These are phyloP conservation scores for Brassica hybrid DNA, from an alignment of 441 rosid genomes.

Conservation along the genomic window DNA sequence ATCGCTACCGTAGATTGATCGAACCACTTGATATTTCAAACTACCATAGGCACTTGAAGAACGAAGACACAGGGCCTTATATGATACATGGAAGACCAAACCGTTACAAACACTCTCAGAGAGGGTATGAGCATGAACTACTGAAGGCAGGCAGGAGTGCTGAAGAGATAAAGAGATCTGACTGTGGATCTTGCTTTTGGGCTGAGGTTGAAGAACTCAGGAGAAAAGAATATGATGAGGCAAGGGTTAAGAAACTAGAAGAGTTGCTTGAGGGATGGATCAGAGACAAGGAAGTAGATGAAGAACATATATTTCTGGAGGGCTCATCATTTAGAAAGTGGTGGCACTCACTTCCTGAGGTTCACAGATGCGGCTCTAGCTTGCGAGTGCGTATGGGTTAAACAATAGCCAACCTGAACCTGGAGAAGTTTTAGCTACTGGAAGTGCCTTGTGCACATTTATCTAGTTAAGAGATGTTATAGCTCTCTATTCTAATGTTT, in stretches of 20 bases:
- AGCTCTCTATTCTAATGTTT: constrained; percentile 12
- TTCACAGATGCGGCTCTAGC: constrained; percentile 38
- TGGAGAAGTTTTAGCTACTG: constrained; percentile 3
- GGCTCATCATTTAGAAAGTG: constrained; percentile 57
- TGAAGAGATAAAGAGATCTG: background rate
- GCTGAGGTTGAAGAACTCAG: constrained; percentile 83
- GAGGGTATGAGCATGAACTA: constrained; percentile 59
- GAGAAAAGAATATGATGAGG: constrained; percentile 20
- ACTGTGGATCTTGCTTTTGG: constrained; percentile 54
- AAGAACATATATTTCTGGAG: constrained; percentile 51
- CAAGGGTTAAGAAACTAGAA: constrained; percentile 38
- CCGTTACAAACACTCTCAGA: constrained; percentile 64
- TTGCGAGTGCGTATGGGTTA: constrained; percentile 14
- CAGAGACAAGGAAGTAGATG: constrained; percentile 28
- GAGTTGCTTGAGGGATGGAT: constrained; percentile 48
- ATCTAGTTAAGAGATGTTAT: constrained; percentile 18
- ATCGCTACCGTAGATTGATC: constrained; percentile 55
- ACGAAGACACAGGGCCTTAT: constrained; percentile 83
- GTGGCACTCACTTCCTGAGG: constrained; percentile 50
- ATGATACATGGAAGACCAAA: constrained; percentile 66
- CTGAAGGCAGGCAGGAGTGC: constrained; percentile 21
- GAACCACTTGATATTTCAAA: constrained; percentile 88
- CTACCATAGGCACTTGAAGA: constrained; percentile 70
- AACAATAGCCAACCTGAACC: constrained; percentile 19
- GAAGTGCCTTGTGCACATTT: constrained; percentile 3